Base-by-base conservation (phyloP, 2,329 filamentous ascomycete species). In the Sclerotinia sclerotiorum region DNA sequence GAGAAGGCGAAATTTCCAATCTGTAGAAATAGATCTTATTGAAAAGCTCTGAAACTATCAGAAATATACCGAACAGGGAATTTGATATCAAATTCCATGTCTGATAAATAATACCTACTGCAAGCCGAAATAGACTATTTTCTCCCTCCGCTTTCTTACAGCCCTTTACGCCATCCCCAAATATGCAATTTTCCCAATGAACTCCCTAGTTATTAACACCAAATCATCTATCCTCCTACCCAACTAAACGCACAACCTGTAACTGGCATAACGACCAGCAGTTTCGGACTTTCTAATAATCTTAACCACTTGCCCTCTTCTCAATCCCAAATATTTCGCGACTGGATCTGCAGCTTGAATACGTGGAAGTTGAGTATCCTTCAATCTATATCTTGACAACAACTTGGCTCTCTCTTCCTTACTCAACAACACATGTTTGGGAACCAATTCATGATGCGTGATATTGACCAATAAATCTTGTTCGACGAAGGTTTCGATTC, bases 381-480 rank as follows among this genome's bases (percentile, higher is more conserved):
- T 98, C 79, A 99, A 82, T 61, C 95, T 88, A 81, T 99, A 99
- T 71, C 95, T 85, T 81, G 93, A 88, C 70, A 99, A 84, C 76
- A 99, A 82, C 49, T 91, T 90, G 58, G 82, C 82, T 86, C 97
- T 97, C 84, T 99, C 95, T 76, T 96, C 93, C 57, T 88, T 86
- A 76, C 92, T 97, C 68, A 99, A 87, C 70, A 98, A 82, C 49
- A 98, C 89, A 78, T 99, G 95, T 79, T 91, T 93, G 56, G 95
- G 95, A 42, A 99, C 95, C 68, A 99, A 86, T 81, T 98, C 94
- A 82, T 99, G 95, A 79, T 94, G 92, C 69, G 94, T 98, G 80
- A 99, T 98, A 82, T 99, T 99, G 80, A 99, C 94, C 70, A 98
- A 85, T 75, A 99, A 81, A 81, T 99, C 95, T 79, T 95, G 91